Conservation (phyloP, 768 basidiomycete genomes). For the Lyophyllum atratum region DNA sequence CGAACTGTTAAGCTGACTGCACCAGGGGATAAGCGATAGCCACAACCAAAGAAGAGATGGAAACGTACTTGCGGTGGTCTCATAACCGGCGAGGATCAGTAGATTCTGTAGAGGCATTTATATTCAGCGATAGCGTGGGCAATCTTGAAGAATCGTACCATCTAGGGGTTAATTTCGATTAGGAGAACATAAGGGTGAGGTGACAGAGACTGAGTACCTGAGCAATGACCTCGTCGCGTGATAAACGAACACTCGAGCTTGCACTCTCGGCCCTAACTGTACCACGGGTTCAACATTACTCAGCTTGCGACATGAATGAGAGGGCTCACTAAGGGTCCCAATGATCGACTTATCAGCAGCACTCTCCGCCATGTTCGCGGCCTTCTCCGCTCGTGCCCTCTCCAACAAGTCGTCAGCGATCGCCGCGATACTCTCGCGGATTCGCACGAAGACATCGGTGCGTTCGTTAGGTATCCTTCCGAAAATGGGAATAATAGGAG, state of each 20-base stretch:
- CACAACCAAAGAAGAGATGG: background rate
- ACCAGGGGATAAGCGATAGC: no score
- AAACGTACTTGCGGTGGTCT: slow-evolving; percentile 21
- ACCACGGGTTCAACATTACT: background rate
- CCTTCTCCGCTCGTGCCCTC: slow-evolving; percentile 24
- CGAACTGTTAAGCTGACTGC: background rate
- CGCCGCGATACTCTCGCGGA: slow-evolving; percentile 22
- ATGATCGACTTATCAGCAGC: slow-evolving; percentile 25
- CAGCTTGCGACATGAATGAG: background rate
- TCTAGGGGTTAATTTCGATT: background rate
- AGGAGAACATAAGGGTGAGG: background rate
- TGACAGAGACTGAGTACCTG: background rate
- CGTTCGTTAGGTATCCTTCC: slow-evolving; percentile 27
- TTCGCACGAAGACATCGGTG: slow-evolving; percentile 18
- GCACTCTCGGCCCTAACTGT: background rate
- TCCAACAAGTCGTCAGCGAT: slow-evolving; percentile 32
- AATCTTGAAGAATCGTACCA: background rate
- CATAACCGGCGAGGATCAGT: slow-evolving; percentile 22
- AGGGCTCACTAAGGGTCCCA: slow-evolving; percentile 21
- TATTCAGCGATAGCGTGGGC: background rate
- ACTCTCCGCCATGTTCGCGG: slow-evolving; percentile 11
- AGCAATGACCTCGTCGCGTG: background rate
- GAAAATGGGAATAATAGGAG: slow-evolving; percentile 28
- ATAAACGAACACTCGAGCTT: background rate
- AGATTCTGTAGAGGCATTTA: slow-evolving; percentile 13